phyloP scores from a whole-genome alignment of 139 green algal species.

The Picochlorum costavermella region DNA sequence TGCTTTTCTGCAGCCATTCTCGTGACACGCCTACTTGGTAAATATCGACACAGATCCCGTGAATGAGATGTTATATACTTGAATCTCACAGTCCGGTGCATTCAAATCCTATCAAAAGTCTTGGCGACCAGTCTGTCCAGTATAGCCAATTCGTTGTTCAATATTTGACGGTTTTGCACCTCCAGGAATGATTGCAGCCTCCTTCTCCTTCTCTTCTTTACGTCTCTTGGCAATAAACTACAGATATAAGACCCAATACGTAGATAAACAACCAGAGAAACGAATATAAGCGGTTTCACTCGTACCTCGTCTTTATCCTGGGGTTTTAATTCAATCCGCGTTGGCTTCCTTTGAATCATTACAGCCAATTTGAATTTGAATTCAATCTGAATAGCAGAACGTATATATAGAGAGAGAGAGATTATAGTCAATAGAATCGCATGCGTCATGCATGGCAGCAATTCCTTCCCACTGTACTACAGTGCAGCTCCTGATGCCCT shows the following conservation, averaged over 20 bases:
- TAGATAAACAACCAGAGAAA: no score
- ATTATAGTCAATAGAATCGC: no score
- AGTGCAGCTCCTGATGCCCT: no score
- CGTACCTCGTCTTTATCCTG: slow-evolving; percentile 77
- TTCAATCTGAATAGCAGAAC: no score
- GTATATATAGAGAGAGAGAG: no score
- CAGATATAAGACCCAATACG: not conserved
- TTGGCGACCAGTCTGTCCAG: not conserved
- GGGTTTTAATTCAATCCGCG: slow-evolving; percentile 71
- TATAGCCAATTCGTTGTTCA: not conserved
- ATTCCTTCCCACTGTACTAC: no score
- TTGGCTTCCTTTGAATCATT: slow-evolving; percentile 77
- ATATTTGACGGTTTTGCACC: not conserved
- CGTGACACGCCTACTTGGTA: slow-evolving; percentile 15
- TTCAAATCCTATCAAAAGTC: not conserved
- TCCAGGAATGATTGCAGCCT: not conserved
- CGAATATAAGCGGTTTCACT: no score
- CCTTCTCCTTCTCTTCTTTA: not conserved
- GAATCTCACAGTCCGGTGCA: not conserved
- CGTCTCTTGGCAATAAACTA: not conserved
- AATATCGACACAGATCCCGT: not conserved
- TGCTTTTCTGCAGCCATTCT: slow-evolving; percentile 4
- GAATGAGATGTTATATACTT: not conserved
- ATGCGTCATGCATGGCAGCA: no score
- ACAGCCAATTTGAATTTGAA: not conserved